Evolutionary conservation across 371 early-diverging fungal genomes (phyloP), one percentile per base, ranked within the genome.

Genomic region (Mortierella sp.): DNA sequence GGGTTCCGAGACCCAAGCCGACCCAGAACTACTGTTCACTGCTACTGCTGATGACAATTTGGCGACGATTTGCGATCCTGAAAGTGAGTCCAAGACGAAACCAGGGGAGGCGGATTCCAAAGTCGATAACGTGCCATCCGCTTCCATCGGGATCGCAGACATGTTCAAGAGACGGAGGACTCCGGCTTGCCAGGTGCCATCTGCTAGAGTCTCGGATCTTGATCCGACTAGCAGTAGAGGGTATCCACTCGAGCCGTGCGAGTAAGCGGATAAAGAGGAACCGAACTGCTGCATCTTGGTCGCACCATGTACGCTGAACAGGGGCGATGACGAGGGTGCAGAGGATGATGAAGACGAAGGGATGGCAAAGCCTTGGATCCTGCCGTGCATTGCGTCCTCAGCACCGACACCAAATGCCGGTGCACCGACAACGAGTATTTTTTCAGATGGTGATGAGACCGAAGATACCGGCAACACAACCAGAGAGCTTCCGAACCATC

Each of bases 171-270:
- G 31, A 2, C 57, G 48, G 23, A 57, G 43, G 6, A 48, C 34
- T 32, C 55, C 57, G 3, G 57, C 48, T 23, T 57, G 57, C 57
- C 57, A 48, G 19, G 56, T 46, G 28, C 56, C 56, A 31, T 56
- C 47, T 1, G 32, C 15, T 12, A 56, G 56, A 19, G 28, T 31
- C 27, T 56, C 56, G 6, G 56, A 56, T 28, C 24, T 44, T 37
- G 56, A 44, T 43, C 43, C 56, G 6, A 56, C 42, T 6, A 28
- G 43, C 27, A 56, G 31, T 7, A 46, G 19, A 6, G 11, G 17
- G 7, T 55, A 3, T 26, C 15, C 11, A 11, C 7, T 34, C 34
- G 34, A 5, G 34, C 11, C 34, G 34, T 7, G 34, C 7, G 34
- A 19, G 3, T n/a, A 23, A 2, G 31, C 42, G 8, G 32, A 56